Evolutionary conservation across 1,284 basidiomycete genomes (phyloP), one percentile per base, ranked within the genome.

Genomic region (Ganoderma leucocontextum): DNA sequence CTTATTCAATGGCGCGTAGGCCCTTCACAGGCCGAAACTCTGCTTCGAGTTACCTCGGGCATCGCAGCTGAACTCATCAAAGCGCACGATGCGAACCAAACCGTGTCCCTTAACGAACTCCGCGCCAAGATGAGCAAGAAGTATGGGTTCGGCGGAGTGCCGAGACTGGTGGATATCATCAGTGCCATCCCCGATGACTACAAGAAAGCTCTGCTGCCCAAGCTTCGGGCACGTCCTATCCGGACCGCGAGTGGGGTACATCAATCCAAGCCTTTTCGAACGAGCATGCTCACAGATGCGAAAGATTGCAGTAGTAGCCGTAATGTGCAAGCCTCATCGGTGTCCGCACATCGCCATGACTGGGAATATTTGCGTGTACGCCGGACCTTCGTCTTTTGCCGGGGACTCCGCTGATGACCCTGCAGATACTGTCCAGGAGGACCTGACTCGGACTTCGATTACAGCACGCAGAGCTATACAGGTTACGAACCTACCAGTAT

Each of bases 311-410:
- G 98, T 99, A 19, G 98, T 99, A 6, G 98, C 98, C 5, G 97
- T 99, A 47, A 99, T 99, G 98, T 98, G 97, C 86, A 99, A 99
- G 80, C 98, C 98, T 2, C 98, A 99, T 85, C 89, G 98, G 62
- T 99, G 98, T 84, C 98, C 98, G 6, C 98, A 99, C 82, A 99
- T 99, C 69, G 98, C 98, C 7, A 97, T 99, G 93, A 99, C 98
- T 0, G 98, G 98, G n/a, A 99, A 99, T 78, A 99, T 99, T 63
- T 99, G 98, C 82, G 97, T 99, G 91, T 96, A 77, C 74, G 67
- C 60, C 29, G 91, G 82, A 9, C 29, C 61, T 69, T 17, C 42
- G 12, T 36, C 22, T 39, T 17, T n/a, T 60, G 17, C 33, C 35
- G 38, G 52, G 39, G 29, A 17, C 35, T 53, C 49, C 38, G 58